phyloP scores from a whole-genome alignment of 306 rosid species.

The Albizia julibrissin region DNA sequence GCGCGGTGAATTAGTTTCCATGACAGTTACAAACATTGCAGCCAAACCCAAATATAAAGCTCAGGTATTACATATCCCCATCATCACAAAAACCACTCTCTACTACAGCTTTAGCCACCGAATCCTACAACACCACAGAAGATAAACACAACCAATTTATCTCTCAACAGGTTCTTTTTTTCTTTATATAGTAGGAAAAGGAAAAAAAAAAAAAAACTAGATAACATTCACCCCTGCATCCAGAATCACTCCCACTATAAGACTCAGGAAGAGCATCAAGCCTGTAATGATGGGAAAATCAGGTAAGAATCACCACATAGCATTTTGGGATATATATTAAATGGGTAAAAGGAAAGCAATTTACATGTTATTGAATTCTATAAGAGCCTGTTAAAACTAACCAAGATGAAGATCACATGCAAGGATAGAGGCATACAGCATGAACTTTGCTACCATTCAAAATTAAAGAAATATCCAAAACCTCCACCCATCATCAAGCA shows the following conservation, averaged over 20 bases:
- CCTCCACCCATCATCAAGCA: conserved; percentile 2
- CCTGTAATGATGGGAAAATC: conserved; percentile 47
- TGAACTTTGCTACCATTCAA: conserved; percentile 7
- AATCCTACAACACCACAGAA: conserved; percentile 52
- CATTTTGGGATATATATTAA: not conserved
- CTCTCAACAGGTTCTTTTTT: conserved; percentile 25
- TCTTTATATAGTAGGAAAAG: not conserved
- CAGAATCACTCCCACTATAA: conserved; percentile 67
- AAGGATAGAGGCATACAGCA: not conserved
- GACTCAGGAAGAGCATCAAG: conserved; percentile 51
- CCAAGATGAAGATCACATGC: not conserved
- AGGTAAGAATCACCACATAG: not conserved
- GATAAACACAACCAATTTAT: conserved; percentile 53
- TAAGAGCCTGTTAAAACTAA: not conserved
- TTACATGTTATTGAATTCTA: not conserved
- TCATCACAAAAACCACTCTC: conserved; percentile 51
- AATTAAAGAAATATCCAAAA: not conserved
- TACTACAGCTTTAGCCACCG: conserved; percentile 56
- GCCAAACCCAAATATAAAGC: conserved; percentile 51
- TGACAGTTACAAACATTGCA: conserved; percentile 54
- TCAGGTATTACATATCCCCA: conserved; percentile 50
- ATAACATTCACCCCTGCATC: conserved; percentile 96
- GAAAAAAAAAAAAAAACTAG: conserved; percentile 53
- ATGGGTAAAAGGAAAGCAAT: not conserved
- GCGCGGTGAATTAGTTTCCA: conserved; percentile 47